Evolutionary conservation across 345 rosid species (phyloP), one percentile per base, ranked within the genome.

Genomic region (Heritiera littoralis): DNA sequence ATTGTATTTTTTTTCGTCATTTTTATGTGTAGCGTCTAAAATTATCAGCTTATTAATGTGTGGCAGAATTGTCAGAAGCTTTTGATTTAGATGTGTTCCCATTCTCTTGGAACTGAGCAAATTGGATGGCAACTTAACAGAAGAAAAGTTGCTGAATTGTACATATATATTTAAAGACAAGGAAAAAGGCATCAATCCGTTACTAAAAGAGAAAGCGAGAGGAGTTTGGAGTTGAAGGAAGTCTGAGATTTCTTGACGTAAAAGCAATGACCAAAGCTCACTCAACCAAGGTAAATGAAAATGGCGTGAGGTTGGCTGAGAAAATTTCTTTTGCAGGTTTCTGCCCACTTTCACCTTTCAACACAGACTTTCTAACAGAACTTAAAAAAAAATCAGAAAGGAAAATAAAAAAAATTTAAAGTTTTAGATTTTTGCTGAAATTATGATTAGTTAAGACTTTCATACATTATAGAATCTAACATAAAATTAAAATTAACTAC

Each of bases 261-360:
- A 72, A 72, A 72, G 75, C 46, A 72, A 72, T 51, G 61, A 52
- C 2, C 61, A 51, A 51, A 32, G n/a, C 75, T 72, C 15, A 23
- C 23, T 23, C 13, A 35, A 35, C 0, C 20, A 28, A 23, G 59
- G 75, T 15, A 59, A 49, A 51, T 8, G 45, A 51, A 71, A 51
- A 51, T 71, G 45, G 75, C 28, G 75, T 72, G 45, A 51, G 40
- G 32, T 69, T 46, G 73, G 54, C 46, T 20, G 35, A 20, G 5
- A 14, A 46, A 69, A 1, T 23, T 69, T 20, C 48, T 46, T 69
- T 69, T 48, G 40, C 74, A 69, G 73, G 35, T 23, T 69, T 69
- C 56, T 49, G 45, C 30, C 17, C 28, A 15, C 0, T 20, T 69
- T 30, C 10, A 20, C 18, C 55, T 23, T 68, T 46, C 55, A 69